Evolutionary conservation across 2,329 filamentous ascomycete genomes (phyloP).

Genomic region (Fusarium pseudocircinatum): DNA sequence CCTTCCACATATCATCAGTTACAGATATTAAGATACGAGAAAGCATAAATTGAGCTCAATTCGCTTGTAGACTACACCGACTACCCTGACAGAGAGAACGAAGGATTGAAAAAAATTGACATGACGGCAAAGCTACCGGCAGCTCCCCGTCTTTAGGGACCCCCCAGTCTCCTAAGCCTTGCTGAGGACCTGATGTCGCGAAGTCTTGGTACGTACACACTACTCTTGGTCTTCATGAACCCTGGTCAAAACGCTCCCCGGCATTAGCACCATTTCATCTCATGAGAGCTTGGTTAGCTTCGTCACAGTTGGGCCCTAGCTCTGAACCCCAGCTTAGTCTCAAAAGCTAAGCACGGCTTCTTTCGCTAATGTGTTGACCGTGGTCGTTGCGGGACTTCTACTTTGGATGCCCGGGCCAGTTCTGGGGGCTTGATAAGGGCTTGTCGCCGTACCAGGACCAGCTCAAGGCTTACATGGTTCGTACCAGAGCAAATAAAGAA

Average conservation of each 20-base stretch:
- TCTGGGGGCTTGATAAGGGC: slow-evolving; percentile 43
- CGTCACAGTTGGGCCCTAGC: slow-evolving; percentile 34
- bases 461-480: slow-evolving; percentile 37
- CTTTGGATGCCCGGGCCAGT: slow-evolving; percentile 31
- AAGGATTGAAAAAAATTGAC: slow-evolving; percentile 18
- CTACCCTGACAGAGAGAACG: slow-evolving; percentile 7
- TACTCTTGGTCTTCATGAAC: slow-evolving; percentile 31
- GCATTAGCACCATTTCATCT: slow-evolving; percentile 34
- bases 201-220: slow-evolving; percentile 32
- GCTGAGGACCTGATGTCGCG: slow-evolving; percentile 34
- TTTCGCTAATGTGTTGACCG: slow-evolving; percentile 29
- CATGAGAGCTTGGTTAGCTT: slow-evolving; percentile 25
- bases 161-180: slow-evolving; percentile 42
- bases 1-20: background rate
- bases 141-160: slow-evolving; percentile 40
- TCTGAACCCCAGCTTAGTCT: slow-evolving; percentile 35
- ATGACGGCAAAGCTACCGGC: slow-evolving; percentile 40
- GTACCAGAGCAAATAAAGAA: slow-evolving; percentile 39
- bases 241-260: slow-evolving; percentile 40
- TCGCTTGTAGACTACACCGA: slow-evolving; percentile 28
- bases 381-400: slow-evolving; percentile 36
- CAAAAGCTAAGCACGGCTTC: slow-evolving; percentile 37
- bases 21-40: background rate
- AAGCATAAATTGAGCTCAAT: background rate
- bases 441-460: slow-evolving; percentile 29